Base-by-base conservation (phyloP, 805 yeast species). In the Nadsonia fulvescens region DNA sequence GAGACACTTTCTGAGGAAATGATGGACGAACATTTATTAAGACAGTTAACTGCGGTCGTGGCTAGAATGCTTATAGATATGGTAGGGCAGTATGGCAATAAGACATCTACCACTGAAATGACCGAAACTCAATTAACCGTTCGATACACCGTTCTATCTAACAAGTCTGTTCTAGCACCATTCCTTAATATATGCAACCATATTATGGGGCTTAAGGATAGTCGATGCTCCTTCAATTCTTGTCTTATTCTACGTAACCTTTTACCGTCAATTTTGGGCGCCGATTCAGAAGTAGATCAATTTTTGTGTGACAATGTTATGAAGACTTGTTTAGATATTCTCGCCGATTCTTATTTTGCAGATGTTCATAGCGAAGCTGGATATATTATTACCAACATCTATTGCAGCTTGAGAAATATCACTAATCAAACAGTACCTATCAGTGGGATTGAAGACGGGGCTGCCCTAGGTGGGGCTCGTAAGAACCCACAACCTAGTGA, bases 331-430 rank as follows among this genome's bases (percentile, higher is more conserved):
- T 42, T 79, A 10, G 58, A 61, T 18, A 69, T 86, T 4, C 53
- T 86, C 26, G 56, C 64, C 25, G 89, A 78, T 40, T 73, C 69
- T 30, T 71, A 77, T 34, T 79, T 77, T 47, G 66, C 65, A 23
- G 98, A 86, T 40, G 76, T 89, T 0, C 92, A 83, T 37, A 66
- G 73, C 10, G 98, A 86, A 46, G 93, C 91, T 1, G 83, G 91
- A n/a, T 72, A 77, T 31, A 77, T 91, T 2, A 61, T 86, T 32
- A 75, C 93, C 0, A 67, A 75, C 3, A 53, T 86, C 24, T 83
- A 81, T 46, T 64, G 79, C 40, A 68, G 75, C 6, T 56, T 79
- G 38, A 27, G 25, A 17, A 22, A 27, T 18, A 22, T 27, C 12
- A 22, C 29, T n/a, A 27, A 27, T 18, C 22, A 27, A 25, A 16